Percentiles rank a stretch among this genome's conserved stretches.
phyloP scores from a whole-genome alignment of 1,139 yeast species.

The Scheffersomyces insectosa region DNA sequence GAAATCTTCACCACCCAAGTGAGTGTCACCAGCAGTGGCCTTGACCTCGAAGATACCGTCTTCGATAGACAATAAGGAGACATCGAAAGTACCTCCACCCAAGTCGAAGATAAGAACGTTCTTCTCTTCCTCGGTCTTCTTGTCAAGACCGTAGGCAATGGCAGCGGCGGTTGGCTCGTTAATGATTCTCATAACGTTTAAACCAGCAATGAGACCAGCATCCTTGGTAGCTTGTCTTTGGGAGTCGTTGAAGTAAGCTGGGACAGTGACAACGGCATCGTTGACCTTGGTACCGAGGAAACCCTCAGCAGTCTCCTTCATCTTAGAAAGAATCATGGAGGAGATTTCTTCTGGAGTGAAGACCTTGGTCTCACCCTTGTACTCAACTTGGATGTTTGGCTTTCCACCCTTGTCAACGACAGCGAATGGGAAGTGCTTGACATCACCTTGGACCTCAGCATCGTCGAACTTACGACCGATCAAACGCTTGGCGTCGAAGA shows the following conservation, averaged over 20 bases:
- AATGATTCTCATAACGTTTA: slow-evolving; percentile 59
- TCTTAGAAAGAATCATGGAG: slow-evolving; percentile 63
- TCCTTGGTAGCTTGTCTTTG: slow-evolving; percentile 67
- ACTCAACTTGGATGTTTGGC: slow-evolving; percentile 63
- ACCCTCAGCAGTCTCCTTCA: slow-evolving; percentile 69
- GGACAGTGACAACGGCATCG: slow-evolving; percentile 77
- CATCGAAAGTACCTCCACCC: slow-evolving; percentile 99
- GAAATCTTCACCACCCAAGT: slow-evolving; percentile 89
- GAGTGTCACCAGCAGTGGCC: slow-evolving; percentile 98
- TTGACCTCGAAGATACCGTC: slow-evolving; percentile 96
- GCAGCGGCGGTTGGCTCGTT: slow-evolving; percentile 68
- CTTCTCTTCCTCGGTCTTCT: slow-evolving; percentile 69
- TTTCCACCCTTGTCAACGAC: slow-evolving; percentile 57
- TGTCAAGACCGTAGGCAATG: slow-evolving; percentile 65
- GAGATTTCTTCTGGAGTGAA: slow-evolving; percentile 70
- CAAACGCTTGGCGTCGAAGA: slow-evolving; percentile 68
- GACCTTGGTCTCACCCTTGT: slow-evolving; percentile 63
- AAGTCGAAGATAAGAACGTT: slow-evolving; percentile 89
- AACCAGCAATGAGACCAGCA: slow-evolving; percentile 63
- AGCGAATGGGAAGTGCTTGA: slow-evolving; percentile 66
- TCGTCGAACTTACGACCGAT: slow-evolving; percentile 66
- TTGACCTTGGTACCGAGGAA: slow-evolving; percentile 62
- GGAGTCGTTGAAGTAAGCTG: slow-evolving; percentile 63
- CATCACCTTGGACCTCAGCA: slow-evolving; percentile 56
- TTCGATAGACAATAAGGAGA: slow-evolving; percentile 85